Percentiles rank a stretch among this genome's conserved stretches.
Evolutionary conservation across 2,329 filamentous ascomycete genomes (phyloP).

Genomic region (Zopfia rhizophila): DNA sequence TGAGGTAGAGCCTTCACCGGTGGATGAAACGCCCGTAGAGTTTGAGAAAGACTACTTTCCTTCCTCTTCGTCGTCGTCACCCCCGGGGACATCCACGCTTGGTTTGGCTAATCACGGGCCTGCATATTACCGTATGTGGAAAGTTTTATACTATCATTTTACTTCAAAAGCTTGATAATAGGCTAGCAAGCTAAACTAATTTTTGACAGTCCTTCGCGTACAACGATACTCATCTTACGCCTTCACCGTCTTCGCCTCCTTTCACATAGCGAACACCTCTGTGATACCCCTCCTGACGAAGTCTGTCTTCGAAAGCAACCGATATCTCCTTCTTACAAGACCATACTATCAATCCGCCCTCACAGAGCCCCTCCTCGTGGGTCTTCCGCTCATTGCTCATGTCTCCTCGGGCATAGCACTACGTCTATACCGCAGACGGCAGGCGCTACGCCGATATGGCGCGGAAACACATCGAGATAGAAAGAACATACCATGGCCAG

Average conservation of each 20-base stretch:
- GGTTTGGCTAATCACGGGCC: conserved; percentile 74
- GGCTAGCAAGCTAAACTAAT: not conserved
- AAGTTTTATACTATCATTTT: conserved; percentile 2
- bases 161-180: conserved; percentile 1
- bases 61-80: conserved; percentile 44
- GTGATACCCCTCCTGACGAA: conserved; percentile 45
- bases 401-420: conserved; percentile 80
- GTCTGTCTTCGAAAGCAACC: conserved; percentile 75
- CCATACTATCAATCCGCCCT: conserved; percentile 87
- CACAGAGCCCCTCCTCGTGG: conserved; percentile 82
- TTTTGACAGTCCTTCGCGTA: conserved; percentile 71
- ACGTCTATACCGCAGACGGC: conserved; percentile 76
- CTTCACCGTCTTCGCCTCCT: conserved; percentile 54
- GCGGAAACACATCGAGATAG: conserved; percentile 68
- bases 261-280: conserved; percentile 60
- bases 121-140: conserved; percentile 76
- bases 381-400: conserved; percentile 78
- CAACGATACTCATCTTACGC: conserved; percentile 89
- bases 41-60: conserved; percentile 64
- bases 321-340: conserved; percentile 87
- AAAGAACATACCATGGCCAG: conserved; percentile 70
- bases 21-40: conserved; percentile 66
- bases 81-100: conserved; percentile 52
- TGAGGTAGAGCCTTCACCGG: conserved; percentile 84
- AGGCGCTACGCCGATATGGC: conserved; percentile 80